Evolutionary conservation across 2,329 filamentous ascomycete species (phyloP).

Genomic region (Neopestalotiopsis rosae): DNA sequence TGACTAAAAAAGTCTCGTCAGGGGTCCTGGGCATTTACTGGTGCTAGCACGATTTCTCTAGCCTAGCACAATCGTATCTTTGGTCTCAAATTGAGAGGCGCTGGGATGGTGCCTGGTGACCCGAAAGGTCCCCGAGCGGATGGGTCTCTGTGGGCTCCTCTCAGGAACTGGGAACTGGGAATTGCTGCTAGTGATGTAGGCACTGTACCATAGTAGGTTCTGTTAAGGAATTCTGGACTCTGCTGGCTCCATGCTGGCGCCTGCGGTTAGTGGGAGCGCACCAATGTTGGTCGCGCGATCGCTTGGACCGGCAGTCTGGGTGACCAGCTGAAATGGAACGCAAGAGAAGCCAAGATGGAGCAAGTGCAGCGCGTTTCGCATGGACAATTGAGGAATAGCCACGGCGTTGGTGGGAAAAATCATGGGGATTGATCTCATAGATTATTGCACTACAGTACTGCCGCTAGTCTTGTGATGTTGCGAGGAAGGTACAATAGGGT

Average conservation of each 20-base stretch:
- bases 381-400: not conserved
- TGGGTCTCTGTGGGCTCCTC: not conserved
- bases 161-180: not conserved
- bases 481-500: too few relatives aligned
- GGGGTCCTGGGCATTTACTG: not conserved
- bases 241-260: not conserved
- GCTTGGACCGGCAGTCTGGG: not conserved
- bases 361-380: not conserved
- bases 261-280: too few relatives aligned
- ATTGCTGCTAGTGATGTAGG: not conserved
- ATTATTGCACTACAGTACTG: too few relatives aligned
- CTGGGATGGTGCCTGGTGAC: not conserved
- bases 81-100: not conserved
- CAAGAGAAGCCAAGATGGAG: not conserved
- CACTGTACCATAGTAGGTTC: too few relatives aligned
- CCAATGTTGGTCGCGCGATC: not conserved
- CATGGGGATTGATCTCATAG: not conserved
- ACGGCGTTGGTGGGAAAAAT: not conserved
- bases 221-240: not conserved
- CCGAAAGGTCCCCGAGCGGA: slow-evolving; percentile 4
- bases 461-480: too few relatives aligned
- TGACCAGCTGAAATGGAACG: not conserved
- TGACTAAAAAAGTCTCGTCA: slow-evolving; percentile 5
- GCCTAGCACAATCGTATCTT: not conserved
- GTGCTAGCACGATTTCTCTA: too few relatives aligned